Evolutionary conservation across 768 basidiomycete genomes (phyloP).

Genomic region (Mrakia frigida): DNA sequence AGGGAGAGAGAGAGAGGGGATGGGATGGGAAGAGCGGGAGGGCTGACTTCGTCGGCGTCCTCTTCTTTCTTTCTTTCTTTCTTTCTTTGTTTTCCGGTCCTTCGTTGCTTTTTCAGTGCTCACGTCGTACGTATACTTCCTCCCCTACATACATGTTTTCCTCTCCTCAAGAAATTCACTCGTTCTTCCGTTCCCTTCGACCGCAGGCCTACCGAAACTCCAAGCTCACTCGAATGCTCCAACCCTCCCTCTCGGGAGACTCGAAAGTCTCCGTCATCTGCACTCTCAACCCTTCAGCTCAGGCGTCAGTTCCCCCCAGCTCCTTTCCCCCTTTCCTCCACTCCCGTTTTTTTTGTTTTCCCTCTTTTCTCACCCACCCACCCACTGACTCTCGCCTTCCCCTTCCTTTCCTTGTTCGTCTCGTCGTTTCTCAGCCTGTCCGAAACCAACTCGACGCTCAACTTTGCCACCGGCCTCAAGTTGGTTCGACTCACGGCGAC

Average conservation of each 20-base stretch:
- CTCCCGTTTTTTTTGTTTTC: not conserved
- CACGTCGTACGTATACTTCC: not conserved
- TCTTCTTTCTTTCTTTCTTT: too few species aligned
- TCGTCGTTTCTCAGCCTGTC: slow-evolving; percentile 53
- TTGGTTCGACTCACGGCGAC: slow-evolving; percentile 63
- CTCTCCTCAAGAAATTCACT: not conserved
- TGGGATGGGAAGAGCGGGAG: too few species aligned
- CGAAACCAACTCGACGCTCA: slow-evolving; percentile 81
- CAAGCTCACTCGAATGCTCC: slow-evolving; percentile 68
- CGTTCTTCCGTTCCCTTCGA: not conserved
- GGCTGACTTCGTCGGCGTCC: too few species aligned
- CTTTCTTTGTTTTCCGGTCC: too few species aligned
- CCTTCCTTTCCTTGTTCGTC: not conserved
- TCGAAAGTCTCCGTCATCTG: slow-evolving; percentile 94
- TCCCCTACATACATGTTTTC: too few species aligned
- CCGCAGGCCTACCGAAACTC: slow-evolving; percentile 13
- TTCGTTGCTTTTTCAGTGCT: too few species aligned
- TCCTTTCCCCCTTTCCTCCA: too few species aligned
- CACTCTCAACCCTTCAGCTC: slow-evolving; percentile 80
- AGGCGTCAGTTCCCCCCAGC: slow-evolving; percentile 54
- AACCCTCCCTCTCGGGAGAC: slow-evolving; percentile 90
- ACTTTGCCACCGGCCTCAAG: slow-evolving; percentile 57
- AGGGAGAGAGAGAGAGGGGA: too few species aligned
- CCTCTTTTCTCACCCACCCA: not conserved
- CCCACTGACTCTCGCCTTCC: too few species aligned